These are phyloP conservation scores for Fraxinus floribunda DNA, from an alignment of 305 asterid species.

Conservation along the genomic window DNA sequence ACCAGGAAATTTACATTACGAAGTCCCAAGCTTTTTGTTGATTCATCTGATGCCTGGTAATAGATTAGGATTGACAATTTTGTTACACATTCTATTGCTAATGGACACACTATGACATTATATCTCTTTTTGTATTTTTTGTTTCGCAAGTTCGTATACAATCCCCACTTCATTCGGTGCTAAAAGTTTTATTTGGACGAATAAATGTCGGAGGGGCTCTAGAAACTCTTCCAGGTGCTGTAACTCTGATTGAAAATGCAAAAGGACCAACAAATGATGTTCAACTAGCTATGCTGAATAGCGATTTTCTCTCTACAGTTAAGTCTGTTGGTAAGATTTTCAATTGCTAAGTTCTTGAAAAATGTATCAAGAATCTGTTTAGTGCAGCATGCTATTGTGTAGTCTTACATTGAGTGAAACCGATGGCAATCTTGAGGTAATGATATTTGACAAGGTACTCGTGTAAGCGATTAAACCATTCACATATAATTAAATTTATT, in stretches of 20 bases:
- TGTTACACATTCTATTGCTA: not conserved
- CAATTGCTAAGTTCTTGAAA: slow-evolving; percentile 16
- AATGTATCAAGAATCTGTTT: not conserved
- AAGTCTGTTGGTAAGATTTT: slow-evolving; percentile 73
- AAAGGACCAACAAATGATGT: slow-evolving; percentile 20
- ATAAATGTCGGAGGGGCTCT: not conserved
- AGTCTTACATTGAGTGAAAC: not conserved
- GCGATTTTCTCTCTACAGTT: slow-evolving; percentile 84
- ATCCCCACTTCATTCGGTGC: not conserved
- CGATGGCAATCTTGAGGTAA: not conserved
- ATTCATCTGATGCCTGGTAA: not conserved
- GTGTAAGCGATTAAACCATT: too few relatives aligned
- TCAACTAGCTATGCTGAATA: slow-evolving; percentile 28
- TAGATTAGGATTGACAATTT: not conserved
- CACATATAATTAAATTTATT: too few relatives aligned
- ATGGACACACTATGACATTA: not conserved
- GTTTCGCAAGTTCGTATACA: too few relatives aligned
- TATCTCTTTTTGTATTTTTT: too few relatives aligned
- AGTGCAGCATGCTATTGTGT: not conserved
- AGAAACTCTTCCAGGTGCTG: slow-evolving; percentile 60
- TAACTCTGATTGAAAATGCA: slow-evolving; percentile 60
- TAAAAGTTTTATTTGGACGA: not conserved
- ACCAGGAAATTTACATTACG: not conserved
- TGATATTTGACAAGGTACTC: not conserved
- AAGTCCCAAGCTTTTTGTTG: not conserved